Evolutionary conservation across 176 grass and related monocot species (phyloP).

Genomic region (Typha latifolia): DNA sequence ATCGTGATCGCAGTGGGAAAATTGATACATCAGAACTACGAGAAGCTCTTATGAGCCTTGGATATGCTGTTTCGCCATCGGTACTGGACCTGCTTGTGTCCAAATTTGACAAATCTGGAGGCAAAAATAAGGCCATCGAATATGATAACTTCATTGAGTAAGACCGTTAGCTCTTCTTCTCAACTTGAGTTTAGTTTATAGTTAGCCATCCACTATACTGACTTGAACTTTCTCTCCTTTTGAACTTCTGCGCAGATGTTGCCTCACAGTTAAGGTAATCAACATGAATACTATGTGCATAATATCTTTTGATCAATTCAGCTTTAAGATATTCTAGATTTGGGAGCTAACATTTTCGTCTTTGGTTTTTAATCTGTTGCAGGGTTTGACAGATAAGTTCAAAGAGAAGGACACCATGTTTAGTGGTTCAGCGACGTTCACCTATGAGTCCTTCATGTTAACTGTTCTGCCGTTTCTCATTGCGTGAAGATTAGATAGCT

Average conservation of each 20-base stretch:
- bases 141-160: conserved; percentile 99
- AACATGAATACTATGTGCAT: neutral
- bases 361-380: conserved; percentile 16
- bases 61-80: conserved; percentile 71
- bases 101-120: conserved; percentile 94
- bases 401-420: conserved; percentile 16
- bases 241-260: conserved; percentile 47
- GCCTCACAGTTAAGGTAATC: conserved; percentile 94
- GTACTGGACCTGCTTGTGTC: conserved; percentile 83
- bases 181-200: neutral
- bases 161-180: conserved; percentile 13
- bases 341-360: neutral
- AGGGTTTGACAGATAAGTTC: conserved; percentile 87
- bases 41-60: conserved; percentile 81
- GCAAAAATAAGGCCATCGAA: conserved; percentile 70
- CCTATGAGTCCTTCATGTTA: conserved; percentile 25
- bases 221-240: conserved; percentile 12
- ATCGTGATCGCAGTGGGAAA: conserved; percentile 78
- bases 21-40: conserved; percentile 74
- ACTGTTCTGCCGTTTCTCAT: conserved; percentile 24
- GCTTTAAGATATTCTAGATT: neutral
- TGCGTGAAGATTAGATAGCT: conserved; percentile 3
- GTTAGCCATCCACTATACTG: neutral
- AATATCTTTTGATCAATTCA: neutral
- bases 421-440: conserved; percentile 16